Evolutionary conservation across 2,329 filamentous ascomycete genomes (phyloP).

Genomic region (Sclerotiophoma versabilis): DNA sequence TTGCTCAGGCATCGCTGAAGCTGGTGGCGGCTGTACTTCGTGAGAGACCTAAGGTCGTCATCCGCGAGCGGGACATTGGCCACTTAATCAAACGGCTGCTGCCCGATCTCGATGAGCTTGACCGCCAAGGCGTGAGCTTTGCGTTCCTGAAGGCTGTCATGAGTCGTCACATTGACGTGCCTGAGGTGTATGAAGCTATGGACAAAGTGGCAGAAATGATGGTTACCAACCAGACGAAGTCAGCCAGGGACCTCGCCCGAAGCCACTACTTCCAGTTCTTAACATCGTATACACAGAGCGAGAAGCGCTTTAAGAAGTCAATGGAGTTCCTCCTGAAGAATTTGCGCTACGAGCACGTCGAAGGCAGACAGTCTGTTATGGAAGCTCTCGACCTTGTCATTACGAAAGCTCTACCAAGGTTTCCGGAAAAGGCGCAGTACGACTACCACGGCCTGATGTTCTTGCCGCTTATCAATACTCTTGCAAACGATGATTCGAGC

Average conservation of each 20-base stretch:
- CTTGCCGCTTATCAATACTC: conserved; percentile 81
- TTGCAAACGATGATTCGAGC: conserved; percentile 86
- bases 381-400: conserved; percentile 88
- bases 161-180: conserved; percentile 82
- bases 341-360: conserved; percentile 85
- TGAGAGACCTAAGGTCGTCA: conserved; percentile 75
- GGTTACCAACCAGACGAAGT: conserved; percentile 92
- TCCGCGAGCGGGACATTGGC: conserved; percentile 84
- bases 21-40: conserved; percentile 84
- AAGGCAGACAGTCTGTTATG: conserved; percentile 90
- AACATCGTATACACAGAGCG: conserved; percentile 91
- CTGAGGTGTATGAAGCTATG: conserved; percentile 87
- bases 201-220: conserved; percentile 85
- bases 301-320: conserved; percentile 87
- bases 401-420: conserved; percentile 65
- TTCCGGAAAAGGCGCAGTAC: conserved; percentile 76
- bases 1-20: conserved; percentile 88
- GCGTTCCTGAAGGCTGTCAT: conserved; percentile 90
- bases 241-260: conserved; percentile 84
- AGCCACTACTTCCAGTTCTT: conserved; percentile 94
- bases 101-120: conserved; percentile 89
- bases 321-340: conserved; percentile 89
- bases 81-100: conserved; percentile 82
- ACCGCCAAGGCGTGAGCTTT: conserved; percentile 91
- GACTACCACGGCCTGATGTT: conserved; percentile 84